Percentiles rank a stretch among this genome's conserved stretches.
phyloP scores from a whole-genome alignment of 768 basidiomycete species.

The Amanita jacksonii region DNA sequence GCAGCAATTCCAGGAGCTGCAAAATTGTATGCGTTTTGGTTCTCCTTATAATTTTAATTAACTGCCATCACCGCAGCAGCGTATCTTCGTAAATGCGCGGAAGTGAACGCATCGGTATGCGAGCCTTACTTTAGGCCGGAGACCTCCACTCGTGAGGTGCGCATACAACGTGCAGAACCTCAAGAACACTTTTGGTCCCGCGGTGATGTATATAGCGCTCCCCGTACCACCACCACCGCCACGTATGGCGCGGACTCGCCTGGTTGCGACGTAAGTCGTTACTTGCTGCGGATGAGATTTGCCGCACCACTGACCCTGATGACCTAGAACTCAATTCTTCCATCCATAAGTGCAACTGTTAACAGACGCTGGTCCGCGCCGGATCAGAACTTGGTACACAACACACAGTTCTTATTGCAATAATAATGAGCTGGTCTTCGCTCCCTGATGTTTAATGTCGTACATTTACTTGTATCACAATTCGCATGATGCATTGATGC shows the following conservation, averaged over 20 bases:
- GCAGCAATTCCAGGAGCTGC: not conserved
- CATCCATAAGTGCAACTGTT: conserved; percentile 6
- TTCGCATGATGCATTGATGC: too few species aligned
- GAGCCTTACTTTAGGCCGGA: not conserved
- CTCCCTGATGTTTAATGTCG: too few species aligned
- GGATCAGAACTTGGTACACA: not conserved
- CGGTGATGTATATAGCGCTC: not conserved
- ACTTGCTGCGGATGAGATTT: not conserved
- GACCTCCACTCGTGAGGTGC: not conserved
- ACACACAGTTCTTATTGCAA: conserved; percentile 5
- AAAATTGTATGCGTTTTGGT: not conserved
- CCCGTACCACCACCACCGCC: not conserved
- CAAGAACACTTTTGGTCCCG: conserved; percentile 5
- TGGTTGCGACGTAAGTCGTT: conserved; percentile 4
- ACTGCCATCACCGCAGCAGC: not conserved
- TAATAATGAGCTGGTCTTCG: not conserved
- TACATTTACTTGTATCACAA: too few species aligned
- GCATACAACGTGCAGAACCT: not conserved
- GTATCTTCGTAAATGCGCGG: conserved; percentile 1
- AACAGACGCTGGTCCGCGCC: conserved; percentile 8
- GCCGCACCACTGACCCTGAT: not conserved
- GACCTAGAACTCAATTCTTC: conserved; percentile 1
- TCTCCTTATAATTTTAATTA: not conserved
- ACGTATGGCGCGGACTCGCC: conserved; percentile 5
- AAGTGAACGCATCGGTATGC: not conserved